These are phyloP conservation scores for Rhodotorula sp. DNA, from an alignment of 1,284 basidiomycete genomes.

Conservation along the genomic window DNA sequence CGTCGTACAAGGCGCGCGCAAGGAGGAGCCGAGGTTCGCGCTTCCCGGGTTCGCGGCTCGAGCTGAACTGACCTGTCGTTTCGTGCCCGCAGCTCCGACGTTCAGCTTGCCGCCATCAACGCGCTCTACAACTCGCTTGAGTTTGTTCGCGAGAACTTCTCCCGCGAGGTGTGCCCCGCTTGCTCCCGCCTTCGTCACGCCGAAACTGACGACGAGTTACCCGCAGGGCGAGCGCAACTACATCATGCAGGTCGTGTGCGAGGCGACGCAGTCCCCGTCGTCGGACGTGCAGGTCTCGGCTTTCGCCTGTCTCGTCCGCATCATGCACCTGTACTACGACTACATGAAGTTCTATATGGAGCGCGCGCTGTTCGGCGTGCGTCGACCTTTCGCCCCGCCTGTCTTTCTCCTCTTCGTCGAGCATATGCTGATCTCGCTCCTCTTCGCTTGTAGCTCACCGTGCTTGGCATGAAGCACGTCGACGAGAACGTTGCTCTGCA, in stretches of 20 bases:
- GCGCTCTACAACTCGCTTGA: conserved; percentile 95
- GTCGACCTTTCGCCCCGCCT: conserved; percentile 52
- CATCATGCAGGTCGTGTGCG: conserved; percentile 99
- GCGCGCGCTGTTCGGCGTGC: conserved; percentile 91
- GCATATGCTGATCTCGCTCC: not conserved
- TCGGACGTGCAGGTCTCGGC: conserved; percentile 85
- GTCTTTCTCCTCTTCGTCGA: no score
- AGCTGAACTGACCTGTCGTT: not conserved
- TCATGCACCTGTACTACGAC: conserved; percentile 98
- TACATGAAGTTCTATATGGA: conserved; percentile 99
- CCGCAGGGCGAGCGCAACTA: conserved; percentile 93
- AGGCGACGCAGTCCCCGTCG: conserved; percentile 85
- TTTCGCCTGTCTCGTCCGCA: conserved; percentile 92
- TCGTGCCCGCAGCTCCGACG: conserved; percentile 65
- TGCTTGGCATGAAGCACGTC: conserved; percentile 95
- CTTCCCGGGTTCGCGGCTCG: no score
- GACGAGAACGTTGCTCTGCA: conserved; percentile 93
- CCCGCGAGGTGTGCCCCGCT: conserved; percentile 73
- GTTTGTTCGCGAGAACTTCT: conserved; percentile 97
- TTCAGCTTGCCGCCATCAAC: conserved; percentile 92
- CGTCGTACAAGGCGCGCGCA: conserved; percentile 95
- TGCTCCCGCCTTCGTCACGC: not conserved
- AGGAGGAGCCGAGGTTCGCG: conserved; percentile 71
- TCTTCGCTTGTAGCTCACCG: conserved; percentile 69
- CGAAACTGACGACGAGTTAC: conserved; percentile 4